Base-by-base conservation (phyloP, 495 filamentous ascomycete species). In the Neurospora sp. region DNA sequence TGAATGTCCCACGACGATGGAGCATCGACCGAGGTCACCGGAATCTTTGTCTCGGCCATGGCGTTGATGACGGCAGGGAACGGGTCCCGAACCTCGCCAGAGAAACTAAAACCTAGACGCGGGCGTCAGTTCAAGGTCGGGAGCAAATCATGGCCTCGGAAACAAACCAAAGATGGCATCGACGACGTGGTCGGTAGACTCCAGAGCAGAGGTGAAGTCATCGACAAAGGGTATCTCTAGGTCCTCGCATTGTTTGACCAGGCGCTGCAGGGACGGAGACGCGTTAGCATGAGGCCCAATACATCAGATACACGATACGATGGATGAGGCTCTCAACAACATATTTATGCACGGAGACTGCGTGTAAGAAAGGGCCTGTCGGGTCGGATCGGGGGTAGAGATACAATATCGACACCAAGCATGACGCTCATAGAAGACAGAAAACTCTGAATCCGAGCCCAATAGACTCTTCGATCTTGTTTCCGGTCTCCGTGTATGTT, bases 1-100 rank as follows among this genome's bases (percentile, higher is more conserved):
- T 97, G 91, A 44, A 99, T 94, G 83, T 94, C 91, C 96, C 96
- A 99, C 10, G 92, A 94, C 44, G 92, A 94, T 5, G 96, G 96
- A 16, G 93, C 94, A 77, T 99, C 96, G 11, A 99, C 93, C 4
- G 93, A 91, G 8, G 95, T 89, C 6, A 98, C 92, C 0, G 94
- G 92, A 23, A 95, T 78, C 16, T 82, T 83, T n/a, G 91, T 89
- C 16, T 88, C 85, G 70, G 91, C 88, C 71, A 99, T 86, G 18
- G 92, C 90, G 41, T 87, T 84, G 76, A 99, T 94, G 27, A 97
- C 90, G 3, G 87, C 83, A 0, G 90, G 89, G 78, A 98, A 98
- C 1, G 96, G 96, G 74, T 96, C 94, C 7, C 96, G 91, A 41
- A 99, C 89, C 70, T 94, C 89, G 12, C 94, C 94, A n/a, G 90